A percentile compares a stretch with the other conserved stretches of the same genome.
Conservation (phyloP, 129 eudicot species). For the Flaveria sonorensis region DNA sequence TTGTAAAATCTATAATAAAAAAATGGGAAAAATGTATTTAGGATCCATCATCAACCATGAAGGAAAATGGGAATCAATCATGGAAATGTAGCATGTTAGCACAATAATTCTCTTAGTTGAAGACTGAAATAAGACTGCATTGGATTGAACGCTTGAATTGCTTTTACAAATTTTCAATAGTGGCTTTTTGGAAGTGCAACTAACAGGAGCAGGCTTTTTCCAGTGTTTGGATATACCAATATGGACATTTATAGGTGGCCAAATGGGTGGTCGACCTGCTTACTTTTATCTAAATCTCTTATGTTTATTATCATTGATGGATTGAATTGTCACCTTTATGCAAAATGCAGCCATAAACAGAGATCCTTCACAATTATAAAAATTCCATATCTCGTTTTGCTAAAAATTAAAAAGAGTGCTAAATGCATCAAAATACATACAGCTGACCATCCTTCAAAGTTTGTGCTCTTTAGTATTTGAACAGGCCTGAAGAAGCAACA, state of each 20-base stretch:
- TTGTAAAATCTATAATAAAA: background rate
- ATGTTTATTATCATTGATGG: background rate
- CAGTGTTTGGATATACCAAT: background rate
- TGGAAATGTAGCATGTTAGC: background rate
- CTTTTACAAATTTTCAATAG: background rate
- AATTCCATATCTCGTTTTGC: background rate
- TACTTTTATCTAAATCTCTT: background rate
- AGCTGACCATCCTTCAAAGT: slow-evolving; percentile 93
- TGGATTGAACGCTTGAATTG: no score
- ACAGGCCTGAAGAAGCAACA: slow-evolving; percentile 71
- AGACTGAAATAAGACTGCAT: no score
- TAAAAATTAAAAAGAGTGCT: background rate
- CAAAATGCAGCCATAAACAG: background rate
- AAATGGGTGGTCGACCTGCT: background rate
- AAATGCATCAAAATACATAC: slow-evolving; percentile 54
- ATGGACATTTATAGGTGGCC: background rate
- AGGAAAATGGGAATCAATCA: background rate
- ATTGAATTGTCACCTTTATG: background rate
- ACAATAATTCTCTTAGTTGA: no score
- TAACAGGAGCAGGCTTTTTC: background rate
- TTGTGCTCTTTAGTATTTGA: slow-evolving; percentile 86
- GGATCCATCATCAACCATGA: background rate
- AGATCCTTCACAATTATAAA: background rate
- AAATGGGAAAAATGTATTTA: background rate
- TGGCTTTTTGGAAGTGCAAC: background rate